Evolutionary conservation across 768 basidiomycete genomes (phyloP).

Genomic region (Amanita molliuscula): DNA sequence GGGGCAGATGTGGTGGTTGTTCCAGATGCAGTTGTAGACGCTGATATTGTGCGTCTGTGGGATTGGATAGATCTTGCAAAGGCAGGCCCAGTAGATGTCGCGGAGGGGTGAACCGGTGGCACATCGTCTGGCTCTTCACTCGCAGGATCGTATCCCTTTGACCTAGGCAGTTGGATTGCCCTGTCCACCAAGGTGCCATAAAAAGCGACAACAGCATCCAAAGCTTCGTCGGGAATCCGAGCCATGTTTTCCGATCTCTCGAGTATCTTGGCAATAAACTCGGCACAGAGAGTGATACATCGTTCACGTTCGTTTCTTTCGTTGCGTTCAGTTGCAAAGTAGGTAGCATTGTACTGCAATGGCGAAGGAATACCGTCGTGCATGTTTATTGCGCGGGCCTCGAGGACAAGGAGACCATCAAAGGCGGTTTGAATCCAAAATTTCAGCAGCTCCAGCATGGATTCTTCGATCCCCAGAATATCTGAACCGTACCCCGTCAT

Average conservation of each 20-base stretch:
- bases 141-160: constrained; percentile 4
- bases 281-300: constrained; percentile 48
- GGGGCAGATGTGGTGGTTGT: constrained; percentile 20
- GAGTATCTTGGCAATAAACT: constrained; percentile 43
- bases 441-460: constrained; percentile 44
- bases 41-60: constrained; percentile 12
- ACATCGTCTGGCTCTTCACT: constrained; percentile 5
- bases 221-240: constrained; percentile 48
- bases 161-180: constrained; percentile 28
- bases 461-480: constrained; percentile 53
- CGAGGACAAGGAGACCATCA: constrained; percentile 30
- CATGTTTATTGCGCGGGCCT: not conserved
- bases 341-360: constrained; percentile 7
- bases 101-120: constrained; percentile 1
- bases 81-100: not conserved
- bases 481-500: constrained; percentile 53
- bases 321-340: constrained; percentile 32
- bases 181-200: constrained; percentile 50
- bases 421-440: constrained; percentile 63
- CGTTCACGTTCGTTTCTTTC: constrained; percentile 32
- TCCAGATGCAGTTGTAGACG: constrained; percentile 19
- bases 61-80: not conserved
- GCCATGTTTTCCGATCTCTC: constrained; percentile 43
- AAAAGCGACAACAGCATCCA: constrained; percentile 47
- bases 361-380: constrained; percentile 11